These are phyloP conservation scores for Salvia splendens DNA, from an alignment of 257 asterid species.

Conservation along the genomic window DNA sequence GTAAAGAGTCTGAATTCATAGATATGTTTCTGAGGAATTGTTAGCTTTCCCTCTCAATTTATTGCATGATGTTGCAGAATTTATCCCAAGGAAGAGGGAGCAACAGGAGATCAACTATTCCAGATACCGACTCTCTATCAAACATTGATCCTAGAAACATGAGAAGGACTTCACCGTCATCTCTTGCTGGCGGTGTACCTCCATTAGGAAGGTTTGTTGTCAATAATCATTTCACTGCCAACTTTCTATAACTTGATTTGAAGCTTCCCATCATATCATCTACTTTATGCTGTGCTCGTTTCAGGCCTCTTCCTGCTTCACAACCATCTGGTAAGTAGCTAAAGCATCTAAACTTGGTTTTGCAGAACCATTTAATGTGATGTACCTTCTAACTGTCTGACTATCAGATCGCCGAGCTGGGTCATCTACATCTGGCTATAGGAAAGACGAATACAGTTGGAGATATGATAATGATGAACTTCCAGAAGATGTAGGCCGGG, in stretches of 20 bases:
- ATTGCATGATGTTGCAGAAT: slow-evolving; percentile 52
- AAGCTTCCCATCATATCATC: slow-evolving; percentile 32
- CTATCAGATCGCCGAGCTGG: slow-evolving; percentile 84
- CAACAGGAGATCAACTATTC: slow-evolving; percentile 61
- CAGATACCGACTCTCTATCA: slow-evolving; percentile 64
- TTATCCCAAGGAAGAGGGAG: slow-evolving; percentile 85
- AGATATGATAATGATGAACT: slow-evolving; percentile 76
- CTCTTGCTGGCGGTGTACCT: slow-evolving; percentile 95
- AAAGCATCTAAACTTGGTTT: slow-evolving; percentile 23
- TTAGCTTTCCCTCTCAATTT: slow-evolving; percentile 20
- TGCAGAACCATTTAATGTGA: not conserved
- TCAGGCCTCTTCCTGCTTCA: slow-evolving; percentile 81
- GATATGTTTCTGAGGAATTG: slow-evolving; percentile 9
- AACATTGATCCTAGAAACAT: slow-evolving; percentile 61
- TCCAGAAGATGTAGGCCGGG: slow-evolving; percentile 72
- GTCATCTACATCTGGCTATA: slow-evolving; percentile 78
- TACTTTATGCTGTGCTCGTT: slow-evolving; percentile 32
- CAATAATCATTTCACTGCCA: slow-evolving; percentile 16
- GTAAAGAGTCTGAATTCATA: not conserved
- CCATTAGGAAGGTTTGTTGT: slow-evolving; percentile 79
- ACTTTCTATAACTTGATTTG: slow-evolving; percentile 3
- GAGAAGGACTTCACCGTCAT: slow-evolving; percentile 75
- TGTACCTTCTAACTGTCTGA: slow-evolving; percentile 22
- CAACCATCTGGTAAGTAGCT: slow-evolving; percentile 72
- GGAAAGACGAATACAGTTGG: slow-evolving; percentile 92